Evolutionary conservation across 305 asterid species (phyloP).

Genomic region (Fraxinus latifolia): DNA sequence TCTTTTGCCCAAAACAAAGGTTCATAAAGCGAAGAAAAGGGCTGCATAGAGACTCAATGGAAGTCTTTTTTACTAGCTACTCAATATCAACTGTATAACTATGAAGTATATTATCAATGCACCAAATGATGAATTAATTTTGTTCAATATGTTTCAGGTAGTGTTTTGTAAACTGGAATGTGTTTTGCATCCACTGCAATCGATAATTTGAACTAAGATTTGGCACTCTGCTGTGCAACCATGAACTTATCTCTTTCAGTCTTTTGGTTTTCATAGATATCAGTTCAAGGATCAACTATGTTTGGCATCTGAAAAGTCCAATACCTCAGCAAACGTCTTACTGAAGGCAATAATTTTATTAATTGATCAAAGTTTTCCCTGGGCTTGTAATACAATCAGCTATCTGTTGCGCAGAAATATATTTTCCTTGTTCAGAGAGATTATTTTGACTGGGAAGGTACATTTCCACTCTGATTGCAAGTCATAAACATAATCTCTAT

Average conservation of each 20-base stretch:
- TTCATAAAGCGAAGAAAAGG: neutral
- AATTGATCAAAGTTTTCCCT: conserved; percentile 69
- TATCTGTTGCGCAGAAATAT: conserved; percentile 61
- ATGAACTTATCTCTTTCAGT: conserved; percentile 18
- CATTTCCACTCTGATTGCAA: conserved; percentile 16
- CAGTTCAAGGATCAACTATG: conserved; percentile 60
- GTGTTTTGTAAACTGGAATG: neutral
- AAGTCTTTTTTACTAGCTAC: neutral
- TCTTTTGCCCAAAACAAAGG: neutral
- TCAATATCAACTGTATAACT: neutral
- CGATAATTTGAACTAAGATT: neutral
- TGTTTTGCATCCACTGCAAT: neutral
- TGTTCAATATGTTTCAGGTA: neutral
- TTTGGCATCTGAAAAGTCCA: conserved; percentile 42
- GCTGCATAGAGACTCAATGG: neutral
- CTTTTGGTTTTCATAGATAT: conserved; percentile 45
- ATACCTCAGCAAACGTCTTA: conserved; percentile 52
- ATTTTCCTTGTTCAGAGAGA: conserved; percentile 67
- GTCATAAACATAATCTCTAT: neutral
- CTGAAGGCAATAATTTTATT: conserved; percentile 56
- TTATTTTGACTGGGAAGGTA: conserved; percentile 73
- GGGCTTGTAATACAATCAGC: conserved; percentile 77
- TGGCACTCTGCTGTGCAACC: conserved; percentile 8
- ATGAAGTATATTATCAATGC: neutral
- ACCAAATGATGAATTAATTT: neutral